These are phyloP conservation scores for Lepidium africanum DNA, from an alignment of 345 rosid genomes.

Conservation along the genomic window DNA sequence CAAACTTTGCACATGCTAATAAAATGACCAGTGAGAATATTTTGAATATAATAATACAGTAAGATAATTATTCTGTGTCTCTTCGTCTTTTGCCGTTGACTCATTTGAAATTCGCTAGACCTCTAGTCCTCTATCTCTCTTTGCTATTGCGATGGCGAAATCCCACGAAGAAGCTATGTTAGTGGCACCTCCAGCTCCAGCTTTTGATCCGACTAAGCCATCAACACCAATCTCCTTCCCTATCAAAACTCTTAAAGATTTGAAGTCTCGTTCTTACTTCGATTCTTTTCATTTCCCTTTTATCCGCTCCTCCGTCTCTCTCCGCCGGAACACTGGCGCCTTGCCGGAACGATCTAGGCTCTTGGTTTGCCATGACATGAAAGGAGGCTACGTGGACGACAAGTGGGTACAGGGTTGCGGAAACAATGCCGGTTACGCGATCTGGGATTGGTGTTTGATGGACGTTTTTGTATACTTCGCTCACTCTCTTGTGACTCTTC, in stretches of 20 bases:
- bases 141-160: constrained; percentile 18
- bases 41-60: neutral
- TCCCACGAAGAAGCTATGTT: constrained; percentile 8
- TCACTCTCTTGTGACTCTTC: constrained; percentile 62
- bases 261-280: constrained; percentile 59
- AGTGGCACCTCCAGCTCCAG: constrained; percentile 18
- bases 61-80: neutral
- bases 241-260: constrained; percentile 55
- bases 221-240: constrained; percentile 66
- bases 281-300: constrained; percentile 70
- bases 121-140: neutral
- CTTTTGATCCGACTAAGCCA: constrained; percentile 46
- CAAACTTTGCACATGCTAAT: constrained; percentile 2
- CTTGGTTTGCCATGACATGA: constrained; percentile 79
- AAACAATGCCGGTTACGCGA: constrained; percentile 45
- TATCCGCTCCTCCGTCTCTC: constrained; percentile 54
- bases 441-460: constrained; percentile 88
- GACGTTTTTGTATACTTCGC: constrained; percentile 81
- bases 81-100: constrained; percentile 4
- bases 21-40: neutral
- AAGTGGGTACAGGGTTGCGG: constrained; percentile 82
- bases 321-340: constrained; percentile 8
- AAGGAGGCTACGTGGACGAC: constrained; percentile 69
- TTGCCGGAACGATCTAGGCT: constrained; percentile 43
- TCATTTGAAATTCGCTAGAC: neutral